phyloP scores from a whole-genome alignment of 345 rosid species.

The Rhodomyrtus tomentosa region DNA sequence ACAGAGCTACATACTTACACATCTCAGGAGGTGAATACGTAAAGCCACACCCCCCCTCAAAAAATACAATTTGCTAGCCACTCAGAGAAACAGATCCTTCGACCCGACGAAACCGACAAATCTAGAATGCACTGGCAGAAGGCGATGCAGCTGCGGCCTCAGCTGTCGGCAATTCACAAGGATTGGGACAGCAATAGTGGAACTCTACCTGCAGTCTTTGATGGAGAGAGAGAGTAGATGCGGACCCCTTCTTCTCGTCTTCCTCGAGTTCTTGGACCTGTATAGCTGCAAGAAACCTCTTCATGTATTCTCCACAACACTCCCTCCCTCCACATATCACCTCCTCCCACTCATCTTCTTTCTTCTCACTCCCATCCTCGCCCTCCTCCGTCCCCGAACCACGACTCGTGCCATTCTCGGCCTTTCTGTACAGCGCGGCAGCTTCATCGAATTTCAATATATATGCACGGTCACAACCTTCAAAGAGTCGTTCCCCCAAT shows the following conservation, averaged over 20 bases:
- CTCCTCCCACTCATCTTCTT: background rate
- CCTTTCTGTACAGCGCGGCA: conserved; percentile 2
- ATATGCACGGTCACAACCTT: conserved; percentile 52
- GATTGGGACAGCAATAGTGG: conserved; percentile 6
- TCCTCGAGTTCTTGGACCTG: conserved; percentile 38
- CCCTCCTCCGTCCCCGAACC: background rate
- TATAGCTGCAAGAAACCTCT: conserved; percentile 54
- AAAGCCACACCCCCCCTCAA: background rate
- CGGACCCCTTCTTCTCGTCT: conserved; percentile 29
- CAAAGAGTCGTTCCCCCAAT: conserved; percentile 45
- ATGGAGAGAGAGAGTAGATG: conserved; percentile 19
- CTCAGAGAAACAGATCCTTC: background rate
- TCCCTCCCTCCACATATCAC: background rate
- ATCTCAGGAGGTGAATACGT: background rate
- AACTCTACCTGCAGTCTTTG: conserved; percentile 61
- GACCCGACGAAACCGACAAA: background rate
- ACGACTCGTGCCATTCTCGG: background rate
- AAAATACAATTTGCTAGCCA: background rate
- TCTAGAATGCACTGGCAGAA: background rate
- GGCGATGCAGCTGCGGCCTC: background rate
- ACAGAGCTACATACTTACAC: background rate
- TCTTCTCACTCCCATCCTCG: background rate
- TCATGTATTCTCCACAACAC: conserved; percentile 53
- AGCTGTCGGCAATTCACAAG: background rate
- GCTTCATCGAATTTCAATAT: conserved; percentile 46